Evolutionary conservation across 2,329 filamentous ascomycete genomes (phyloP).

Genomic region (Capronia coronata): DNA sequence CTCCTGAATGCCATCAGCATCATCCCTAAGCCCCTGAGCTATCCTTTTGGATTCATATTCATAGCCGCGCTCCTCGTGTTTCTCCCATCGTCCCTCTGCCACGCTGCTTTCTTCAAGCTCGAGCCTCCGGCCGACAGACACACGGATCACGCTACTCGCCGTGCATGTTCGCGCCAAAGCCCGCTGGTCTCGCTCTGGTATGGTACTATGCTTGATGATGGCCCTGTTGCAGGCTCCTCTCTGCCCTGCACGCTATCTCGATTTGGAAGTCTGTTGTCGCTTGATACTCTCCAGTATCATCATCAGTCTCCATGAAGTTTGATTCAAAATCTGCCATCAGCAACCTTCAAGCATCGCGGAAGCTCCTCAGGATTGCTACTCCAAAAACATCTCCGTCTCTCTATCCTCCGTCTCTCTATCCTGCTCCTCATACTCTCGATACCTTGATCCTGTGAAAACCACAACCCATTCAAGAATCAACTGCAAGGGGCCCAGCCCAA

Average conservation of each 20-base stretch:
- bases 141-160: conserved; percentile 17
- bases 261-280: conserved; percentile 23
- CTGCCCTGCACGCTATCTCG: conserved; percentile 3
- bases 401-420: background rate
- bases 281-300: background rate
- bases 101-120: conserved; percentile 9
- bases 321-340: background rate
- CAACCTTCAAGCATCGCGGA: background rate
- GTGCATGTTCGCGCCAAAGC: conserved; percentile 19
- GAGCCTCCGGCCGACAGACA: conserved; percentile 8
- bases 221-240: conserved; percentile 1
- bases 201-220: conserved; percentile 1
- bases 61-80: background rate
- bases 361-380: too few relatives aligned
- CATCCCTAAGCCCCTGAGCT: conserved; percentile 4
- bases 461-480: background rate
- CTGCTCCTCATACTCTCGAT: background rate
- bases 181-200: conserved; percentile 18
- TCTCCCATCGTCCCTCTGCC: background rate
- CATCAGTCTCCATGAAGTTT: background rate
- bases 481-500: background rate
- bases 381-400: background rate
- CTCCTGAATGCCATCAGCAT: background rate
- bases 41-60: background rate
- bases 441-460: background rate